A percentile compares a stretch with the other conserved stretches of the same genome.
Evolutionary conservation across 768 basidiomycete genomes (phyloP).

Genomic region (Galerina marginata): DNA sequence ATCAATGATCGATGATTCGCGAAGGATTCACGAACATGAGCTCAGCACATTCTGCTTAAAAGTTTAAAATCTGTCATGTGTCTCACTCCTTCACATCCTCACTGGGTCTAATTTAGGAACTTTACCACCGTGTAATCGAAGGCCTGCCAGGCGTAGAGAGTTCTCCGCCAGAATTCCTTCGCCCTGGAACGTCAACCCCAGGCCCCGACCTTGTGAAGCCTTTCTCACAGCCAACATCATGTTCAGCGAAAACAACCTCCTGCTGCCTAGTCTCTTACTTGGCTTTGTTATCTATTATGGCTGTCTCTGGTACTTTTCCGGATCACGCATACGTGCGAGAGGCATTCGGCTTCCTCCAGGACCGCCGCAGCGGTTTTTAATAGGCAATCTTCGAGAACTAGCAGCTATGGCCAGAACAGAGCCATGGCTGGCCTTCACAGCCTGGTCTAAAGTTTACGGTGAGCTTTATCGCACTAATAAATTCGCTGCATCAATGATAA

Average conservation of each 20-base stretch:
- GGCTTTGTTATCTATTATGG: neutral
- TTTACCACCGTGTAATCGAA: no score
- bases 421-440: conserved; percentile 23
- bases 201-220: no score
- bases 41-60: no score
- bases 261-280: neutral
- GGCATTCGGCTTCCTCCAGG: conserved; percentile 32
- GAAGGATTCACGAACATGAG: no score
- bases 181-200: no score
- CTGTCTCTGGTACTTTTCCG: conserved; percentile 10
- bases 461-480: neutral
- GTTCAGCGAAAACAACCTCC: neutral
- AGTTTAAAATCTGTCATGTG: no score
- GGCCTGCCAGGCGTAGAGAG: no score
- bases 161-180: no score
- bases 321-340: neutral
- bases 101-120: no score
- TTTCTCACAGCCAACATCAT: no score
- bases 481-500: neutral
- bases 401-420: conserved; percentile 8
- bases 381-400: conserved; percentile 32
- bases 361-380: conserved; percentile 25
- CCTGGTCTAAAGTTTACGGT: conserved; percentile 27
- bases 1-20: no score
- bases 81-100: no score